Conservation (phyloP, 176 grass and related monocot genomes). For the Dactylis glomerata region DNA sequence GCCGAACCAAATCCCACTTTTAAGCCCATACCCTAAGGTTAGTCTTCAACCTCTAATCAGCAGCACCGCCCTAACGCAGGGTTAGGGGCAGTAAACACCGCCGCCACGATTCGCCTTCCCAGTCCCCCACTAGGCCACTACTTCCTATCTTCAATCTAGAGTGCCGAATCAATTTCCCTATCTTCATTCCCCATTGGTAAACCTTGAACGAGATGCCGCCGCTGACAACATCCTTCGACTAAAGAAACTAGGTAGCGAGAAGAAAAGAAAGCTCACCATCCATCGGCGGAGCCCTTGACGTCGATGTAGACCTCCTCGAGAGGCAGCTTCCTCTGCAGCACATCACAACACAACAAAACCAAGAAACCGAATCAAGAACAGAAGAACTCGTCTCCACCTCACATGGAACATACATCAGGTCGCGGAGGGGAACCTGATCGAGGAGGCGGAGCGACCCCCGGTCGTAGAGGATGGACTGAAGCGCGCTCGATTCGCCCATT, state of each 20-base stretch:
- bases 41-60: neutral
- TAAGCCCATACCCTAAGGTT: neutral
- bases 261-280: slow-evolving; percentile 54
- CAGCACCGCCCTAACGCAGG: neutral
- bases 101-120: neutral
- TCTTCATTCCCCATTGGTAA: neutral
- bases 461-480: slow-evolving; percentile 67
- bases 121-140: neutral
- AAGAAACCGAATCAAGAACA: slow-evolving; percentile 9
- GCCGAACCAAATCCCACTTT: neutral
- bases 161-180: neutral
- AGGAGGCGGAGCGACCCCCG: slow-evolving; percentile 84
- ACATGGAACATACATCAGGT: no score
- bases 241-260: neutral
- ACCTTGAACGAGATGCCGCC: neutral
- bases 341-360: neutral
- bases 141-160: neutral
- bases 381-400: neutral
- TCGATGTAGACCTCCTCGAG: slow-evolving; percentile 65
- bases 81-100: neutral
- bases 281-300: slow-evolving; percentile 56
- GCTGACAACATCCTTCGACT: neutral
- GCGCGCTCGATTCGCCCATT: slow-evolving; percentile 40
- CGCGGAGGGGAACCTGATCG: slow-evolving; percentile 48
- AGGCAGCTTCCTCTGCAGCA: slow-evolving; percentile 67